Base-by-base conservation (phyloP, 2,329 filamentous ascomycete species). In the Arthrinium phaeospermum region DNA sequence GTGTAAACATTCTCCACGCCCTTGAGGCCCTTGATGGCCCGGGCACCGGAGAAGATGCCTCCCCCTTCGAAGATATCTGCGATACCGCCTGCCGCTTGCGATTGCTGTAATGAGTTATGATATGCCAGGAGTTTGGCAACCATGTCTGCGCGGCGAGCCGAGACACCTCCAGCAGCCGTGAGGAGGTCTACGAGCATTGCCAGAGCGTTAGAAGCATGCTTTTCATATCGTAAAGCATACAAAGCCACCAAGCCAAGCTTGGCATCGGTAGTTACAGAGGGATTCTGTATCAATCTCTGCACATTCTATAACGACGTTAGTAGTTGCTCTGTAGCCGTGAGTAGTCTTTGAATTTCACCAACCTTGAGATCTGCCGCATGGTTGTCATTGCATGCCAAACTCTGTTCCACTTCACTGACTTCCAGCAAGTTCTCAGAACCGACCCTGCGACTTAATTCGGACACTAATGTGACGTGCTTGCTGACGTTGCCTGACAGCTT, bases 1-100 rank as follows among this genome's bases (percentile, higher is more conserved):
- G 96, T 99, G 81, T 99, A 99, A 41, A 99, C 96, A 78, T 99
- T 99, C 81, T 99, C 97, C 0, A 99, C 96, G 1, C 96, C 96
- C 80, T 98, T 98, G 19, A 99, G 87, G 0, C 96, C 96, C 79
- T 97, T 98, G 82, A 99, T 95, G 78, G 92, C 94, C 51, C 94
- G 89, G 14, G 95, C 95, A 16, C 94, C 94, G 0, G 94, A 94
- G 82, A 99, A 98, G 75, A 99, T 96, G 5, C 94, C 96, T 0
- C 92, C 90, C 0, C 94, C 93, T 79, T 98, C 95, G 78, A 99
- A 98, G 8, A 98, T 90, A 76, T 98, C 96, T 0, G 94, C 92
- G 72, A 98, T 94, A 6, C 94, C 94, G 13, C 92, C 90, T 2
- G 90, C 89, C n/a, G 91, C 87, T 30, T 93, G 91, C 6, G 92